Evolutionary conservation across 2,329 filamentous ascomycete genomes (phyloP), one percentile per base, ranked within the genome.

Genomic region (Sporothrix inflata): DNA sequence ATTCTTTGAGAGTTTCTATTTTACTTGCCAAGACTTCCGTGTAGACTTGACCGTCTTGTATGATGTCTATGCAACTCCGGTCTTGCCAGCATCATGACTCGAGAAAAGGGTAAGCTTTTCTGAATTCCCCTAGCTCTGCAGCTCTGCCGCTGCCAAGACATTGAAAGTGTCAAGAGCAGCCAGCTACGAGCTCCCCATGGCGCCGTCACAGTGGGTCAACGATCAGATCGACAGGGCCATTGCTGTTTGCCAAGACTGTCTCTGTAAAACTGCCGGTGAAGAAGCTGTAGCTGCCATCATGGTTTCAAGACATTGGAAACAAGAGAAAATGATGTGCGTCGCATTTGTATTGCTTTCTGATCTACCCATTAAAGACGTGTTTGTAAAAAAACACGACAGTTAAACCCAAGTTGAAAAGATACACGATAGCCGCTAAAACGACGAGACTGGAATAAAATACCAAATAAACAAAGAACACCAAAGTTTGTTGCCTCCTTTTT

Each of bases 131-230:
- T 40, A 60, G 55, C 55, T 19, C 30, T 60, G 55, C 55, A n/a
- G 30, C 30, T 60, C 55, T 38, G 30, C 55, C 55, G 30, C 34
- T 60, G 55, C 55, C 55, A 60, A 60, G 55, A 60, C 55, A 11
- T 60, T 53, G 49, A 53, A 53, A 53, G 49, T n/a, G 24, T 53
- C 49, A 53, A 19, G 24, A 8, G 1, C 49, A 11, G 3, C 30
- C 30, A 21, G 19, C 4, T 38, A 1, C 1, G 19, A 49, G 19
- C 34, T 60, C 19, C 49, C 49, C 30, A n/a, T 49, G 30, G 30
- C 27, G 30, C n/a, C n/a, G 49, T 53, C 49, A 51, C 47, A 53
- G 49, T 60, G 55, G 55, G 55, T 60, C 55, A 60, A 55, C 21
- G 12, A 30, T 19, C 16, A 11, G 55, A 60, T 60, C 55, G 55